Conservation (phyloP, 1,139 yeast species). For the Pichia sp. region DNA sequence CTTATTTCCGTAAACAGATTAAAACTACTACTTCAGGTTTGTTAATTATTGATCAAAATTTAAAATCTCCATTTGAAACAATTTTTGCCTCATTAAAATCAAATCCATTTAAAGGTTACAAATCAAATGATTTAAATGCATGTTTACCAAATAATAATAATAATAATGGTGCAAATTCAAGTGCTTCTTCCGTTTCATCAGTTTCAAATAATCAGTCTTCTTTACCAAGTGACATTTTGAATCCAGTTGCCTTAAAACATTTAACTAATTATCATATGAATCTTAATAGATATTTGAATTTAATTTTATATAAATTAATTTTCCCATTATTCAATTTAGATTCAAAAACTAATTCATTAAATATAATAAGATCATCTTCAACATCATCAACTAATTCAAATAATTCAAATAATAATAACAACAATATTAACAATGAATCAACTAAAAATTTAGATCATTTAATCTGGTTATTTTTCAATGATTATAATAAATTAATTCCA, state of each 20-base stretch:
- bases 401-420: not conserved
- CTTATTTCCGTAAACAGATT: constrained; percentile 4
- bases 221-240: not conserved
- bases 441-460: constrained; percentile 44
- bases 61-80: constrained; percentile 23
- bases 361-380: not conserved
- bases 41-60: constrained; percentile 22
- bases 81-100: constrained; percentile 20
- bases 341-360: not conserved
- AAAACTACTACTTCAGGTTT: constrained; percentile 21
- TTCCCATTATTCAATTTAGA: constrained; percentile 24
- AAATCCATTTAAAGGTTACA: constrained; percentile 27
- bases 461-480: constrained; percentile 47
- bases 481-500: constrained; percentile 53
- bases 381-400: not conserved
- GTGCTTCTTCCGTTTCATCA: constrained; percentile 1
- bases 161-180: not conserved
- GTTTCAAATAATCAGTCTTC: not conserved
- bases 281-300: constrained; percentile 29
- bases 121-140: constrained; percentile 8
- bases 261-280: constrained; percentile 31
- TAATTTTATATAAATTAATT: constrained; percentile 29
- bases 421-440: constrained; percentile 2
- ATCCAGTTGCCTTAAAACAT: constrained; percentile 6
- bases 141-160: not conserved